Conservation (phyloP, 805 yeast genomes). For the Lachancea quebecensis region DNA sequence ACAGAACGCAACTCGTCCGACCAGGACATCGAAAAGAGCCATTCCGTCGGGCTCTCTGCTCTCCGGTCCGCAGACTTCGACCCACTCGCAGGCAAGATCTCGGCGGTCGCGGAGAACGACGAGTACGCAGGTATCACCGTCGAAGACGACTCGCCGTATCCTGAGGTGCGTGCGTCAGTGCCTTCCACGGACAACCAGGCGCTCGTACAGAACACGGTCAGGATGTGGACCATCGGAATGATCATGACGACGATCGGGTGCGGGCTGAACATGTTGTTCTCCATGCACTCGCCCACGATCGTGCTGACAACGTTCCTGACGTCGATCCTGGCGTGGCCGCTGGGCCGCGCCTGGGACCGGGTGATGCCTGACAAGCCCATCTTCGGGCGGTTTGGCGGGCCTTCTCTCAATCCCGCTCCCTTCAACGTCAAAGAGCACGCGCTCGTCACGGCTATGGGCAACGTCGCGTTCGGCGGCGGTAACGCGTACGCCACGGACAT, state of each 20-base stretch:
- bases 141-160: conserved; percentile 46
- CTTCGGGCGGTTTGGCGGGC: conserved; percentile 22
- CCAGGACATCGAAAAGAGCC: conserved; percentile 1
- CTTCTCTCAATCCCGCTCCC: conserved; percentile 50
- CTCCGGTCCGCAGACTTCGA: conserved; percentile 4
- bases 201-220: conserved; percentile 42
- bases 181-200: conserved; percentile 48
- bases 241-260: conserved; percentile 51
- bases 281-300: conserved; percentile 49
- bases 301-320: conserved; percentile 45
- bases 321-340: conserved; percentile 54
- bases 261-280: conserved; percentile 53
- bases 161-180: conserved; percentile 63
- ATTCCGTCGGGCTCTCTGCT: conserved; percentile 1
- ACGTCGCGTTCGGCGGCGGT: conserved; percentile 34
- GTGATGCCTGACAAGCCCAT: conserved; percentile 30
- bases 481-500: conserved; percentile 55
- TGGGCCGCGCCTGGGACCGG: conserved; percentile 46
- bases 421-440: conserved; percentile 60
- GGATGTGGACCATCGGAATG: conserved; percentile 49
- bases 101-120: conserved; percentile 6
- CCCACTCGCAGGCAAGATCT: conserved; percentile 7
- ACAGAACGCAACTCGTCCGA: conserved; percentile 7
- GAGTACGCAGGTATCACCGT: conserved; percentile 12
- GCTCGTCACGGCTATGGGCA: conserved; percentile 47